Percentiles rank a stretch among this genome's conserved stretches.
phyloP scores from a whole-genome alignment of 345 rosid species.

The Syzygium aqueum region DNA sequence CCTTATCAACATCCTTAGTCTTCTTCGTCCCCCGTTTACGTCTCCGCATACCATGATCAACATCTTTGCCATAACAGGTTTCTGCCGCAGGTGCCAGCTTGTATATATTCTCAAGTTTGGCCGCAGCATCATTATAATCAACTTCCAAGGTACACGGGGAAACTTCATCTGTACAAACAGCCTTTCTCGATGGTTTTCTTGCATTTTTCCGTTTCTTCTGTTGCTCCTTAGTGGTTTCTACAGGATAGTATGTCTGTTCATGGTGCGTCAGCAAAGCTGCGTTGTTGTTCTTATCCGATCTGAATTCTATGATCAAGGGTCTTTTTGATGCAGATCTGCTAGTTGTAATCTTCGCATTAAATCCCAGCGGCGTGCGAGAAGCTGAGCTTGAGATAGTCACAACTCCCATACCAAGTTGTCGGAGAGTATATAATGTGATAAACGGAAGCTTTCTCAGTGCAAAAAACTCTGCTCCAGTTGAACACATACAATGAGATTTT shows the following conservation, averaged over 20 bases:
- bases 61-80: conserved; percentile 29
- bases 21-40: conserved; percentile 33
- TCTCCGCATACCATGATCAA: conserved; percentile 14
- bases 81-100: conserved; percentile 54
- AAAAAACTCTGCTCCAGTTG: background rate
- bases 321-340: conserved; percentile 27
- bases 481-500: background rate
- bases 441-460: background rate
- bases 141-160: conserved; percentile 30
- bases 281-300: conserved; percentile 42
- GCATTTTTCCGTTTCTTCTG: conserved; percentile 34
- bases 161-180: conserved; percentile 22
- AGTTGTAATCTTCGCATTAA: conserved; percentile 28
- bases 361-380: conserved; percentile 56
- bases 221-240: conserved; percentile 32
- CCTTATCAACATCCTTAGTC: conserved; percentile 20
- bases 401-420: conserved; percentile 66
- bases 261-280: conserved; percentile 34
- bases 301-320: conserved; percentile 63
- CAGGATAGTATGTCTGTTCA: conserved; percentile 35
- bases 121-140: conserved; percentile 90
- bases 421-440: background rate
- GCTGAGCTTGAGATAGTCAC: conserved; percentile 80
- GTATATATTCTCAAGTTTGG: conserved; percentile 72
- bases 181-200: conserved; percentile 19